Base-by-base conservation (phyloP, 2,329 filamentous ascomycete genomes). In the Lizonia empirigonia region DNA sequence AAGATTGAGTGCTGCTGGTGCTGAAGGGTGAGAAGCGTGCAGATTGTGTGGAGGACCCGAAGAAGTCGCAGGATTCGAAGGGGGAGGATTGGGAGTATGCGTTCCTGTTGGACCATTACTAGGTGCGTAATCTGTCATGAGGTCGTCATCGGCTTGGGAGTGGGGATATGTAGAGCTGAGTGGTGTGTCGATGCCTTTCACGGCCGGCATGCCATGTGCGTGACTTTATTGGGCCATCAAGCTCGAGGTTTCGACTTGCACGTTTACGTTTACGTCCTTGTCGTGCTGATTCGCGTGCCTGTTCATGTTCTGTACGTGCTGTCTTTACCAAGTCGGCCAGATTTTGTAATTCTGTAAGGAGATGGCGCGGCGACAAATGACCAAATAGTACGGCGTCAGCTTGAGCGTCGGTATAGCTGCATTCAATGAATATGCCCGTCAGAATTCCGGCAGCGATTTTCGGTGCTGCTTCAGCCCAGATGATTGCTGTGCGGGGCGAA, bases 351-450 rank as follows among this genome's bases (percentile, higher is more conserved):
- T 99, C 94, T 36, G 88, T 83, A 19, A 93, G 84, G 10, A 99
- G 75, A 69, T 91, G 94, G 0, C 85, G 80, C 0, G 94, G 94
- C 29, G 90, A 90, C 12, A 99, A 78, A 64, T 99, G 94, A 0
- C 94, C 94, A 59, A 91, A 99, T 0, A 99, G 80, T 0, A 86
- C 83, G 40, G 88, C 86, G 53, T 94, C 86, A 18, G 84, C 81
- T 64, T 91, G 88, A 7, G 84, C 83, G 70, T 97, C 88, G 55
- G 91, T 89, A 71, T 93, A 99, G 55, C 90, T 96, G 73, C 93
- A 97, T 77, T 99, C 94, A 62, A 99, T 95, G 68, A 97, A 93
- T 10, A 99, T 88, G 9, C 88, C 93, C 0, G 81, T 82, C 0
- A 99, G 80, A 4, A 82, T 79, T 1, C 90, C 90, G 0, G 80